Conservation (phyloP, 176 grass and related monocot species). For the Ampelocalamus luodianensis region DNA sequence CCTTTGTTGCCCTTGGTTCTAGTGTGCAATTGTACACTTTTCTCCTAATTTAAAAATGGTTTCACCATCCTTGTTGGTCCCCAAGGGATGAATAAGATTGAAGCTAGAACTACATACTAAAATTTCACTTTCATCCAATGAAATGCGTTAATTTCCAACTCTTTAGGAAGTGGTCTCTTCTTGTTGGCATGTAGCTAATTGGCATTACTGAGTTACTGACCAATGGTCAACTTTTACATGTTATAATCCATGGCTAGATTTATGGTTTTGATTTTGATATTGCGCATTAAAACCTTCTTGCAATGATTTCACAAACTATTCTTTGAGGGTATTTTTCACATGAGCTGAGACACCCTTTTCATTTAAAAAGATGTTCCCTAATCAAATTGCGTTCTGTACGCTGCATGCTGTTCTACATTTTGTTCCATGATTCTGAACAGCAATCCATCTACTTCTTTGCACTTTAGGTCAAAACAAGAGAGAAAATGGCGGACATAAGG, state of each 20-base stretch:
- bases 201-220: slow-evolving; percentile 28
- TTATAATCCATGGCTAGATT: slow-evolving; percentile 14
- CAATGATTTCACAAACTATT: slow-evolving; percentile 4
- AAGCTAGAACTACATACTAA: background rate
- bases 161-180: slow-evolving; percentile 1
- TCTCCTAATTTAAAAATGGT: background rate
- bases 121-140: slow-evolving; percentile 10
- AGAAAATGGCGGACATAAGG: slow-evolving; percentile 75
- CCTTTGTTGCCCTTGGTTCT: slow-evolving; percentile 26
- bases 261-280: slow-evolving; percentile 36
- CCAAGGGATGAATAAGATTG: background rate
- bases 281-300: slow-evolving; percentile 13
- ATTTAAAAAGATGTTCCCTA: background rate
- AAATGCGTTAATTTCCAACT: slow-evolving; percentile 12
- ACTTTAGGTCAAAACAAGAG: slow-evolving; percentile 72
- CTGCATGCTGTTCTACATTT: background rate
- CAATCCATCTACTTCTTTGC: slow-evolving; percentile 40
- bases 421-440: slow-evolving; percentile 33
- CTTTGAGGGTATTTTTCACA: background rate
- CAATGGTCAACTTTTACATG: slow-evolving; percentile 13
- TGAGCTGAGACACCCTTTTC: background rate
- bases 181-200: background rate
- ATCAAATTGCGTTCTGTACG: slow-evolving; percentile 1
- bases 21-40: slow-evolving; percentile 1
- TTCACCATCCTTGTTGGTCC: slow-evolving; percentile 15